Conservation (phyloP, 2,329 filamentous ascomycete species). For the Aureobasidium lini region DNA sequence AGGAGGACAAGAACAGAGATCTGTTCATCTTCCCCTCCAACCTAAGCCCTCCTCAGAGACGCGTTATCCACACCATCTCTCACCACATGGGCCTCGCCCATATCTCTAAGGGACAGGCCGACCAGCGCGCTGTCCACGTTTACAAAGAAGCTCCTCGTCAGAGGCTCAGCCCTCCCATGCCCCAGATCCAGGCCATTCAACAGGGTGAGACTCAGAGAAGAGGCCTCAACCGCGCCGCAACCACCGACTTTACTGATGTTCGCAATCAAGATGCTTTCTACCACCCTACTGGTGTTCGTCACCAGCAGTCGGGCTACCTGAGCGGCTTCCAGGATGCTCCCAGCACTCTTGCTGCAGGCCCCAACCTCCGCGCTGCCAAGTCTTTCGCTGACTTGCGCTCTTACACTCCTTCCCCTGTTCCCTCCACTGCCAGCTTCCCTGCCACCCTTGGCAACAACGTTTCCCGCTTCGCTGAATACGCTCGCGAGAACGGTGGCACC, state of each 20-base stretch:
- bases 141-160: constrained; percentile 59
- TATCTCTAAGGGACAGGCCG: constrained; percentile 78
- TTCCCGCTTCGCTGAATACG: constrained; percentile 54
- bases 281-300: constrained; percentile 58
- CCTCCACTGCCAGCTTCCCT: constrained; percentile 82
- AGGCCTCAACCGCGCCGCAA: constrained; percentile 86
- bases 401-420: constrained; percentile 87
- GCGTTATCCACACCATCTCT: constrained; percentile 86
- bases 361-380: constrained; percentile 86
- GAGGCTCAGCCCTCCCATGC: constrained; percentile 53
- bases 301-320: constrained; percentile 74
- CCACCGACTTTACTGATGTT: constrained; percentile 86
- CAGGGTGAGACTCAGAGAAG: constrained; percentile 67
- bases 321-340: constrained; percentile 70
- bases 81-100: constrained; percentile 93
- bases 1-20: constrained; percentile 68
- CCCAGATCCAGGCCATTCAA: constrained; percentile 59
- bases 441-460: constrained; percentile 57
- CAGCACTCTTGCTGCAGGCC: constrained; percentile 55
- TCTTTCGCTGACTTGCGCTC: constrained; percentile 93
- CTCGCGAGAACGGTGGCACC: constrained; percentile 51
- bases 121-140: constrained; percentile 84
- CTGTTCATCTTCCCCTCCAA: constrained; percentile 76
- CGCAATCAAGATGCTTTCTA: constrained; percentile 69
- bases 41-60: constrained; percentile 74